Evolutionary conservation across 2,329 filamentous ascomycete genomes (phyloP).

Genomic region (Zymoseptoria pseudotritici): DNA sequence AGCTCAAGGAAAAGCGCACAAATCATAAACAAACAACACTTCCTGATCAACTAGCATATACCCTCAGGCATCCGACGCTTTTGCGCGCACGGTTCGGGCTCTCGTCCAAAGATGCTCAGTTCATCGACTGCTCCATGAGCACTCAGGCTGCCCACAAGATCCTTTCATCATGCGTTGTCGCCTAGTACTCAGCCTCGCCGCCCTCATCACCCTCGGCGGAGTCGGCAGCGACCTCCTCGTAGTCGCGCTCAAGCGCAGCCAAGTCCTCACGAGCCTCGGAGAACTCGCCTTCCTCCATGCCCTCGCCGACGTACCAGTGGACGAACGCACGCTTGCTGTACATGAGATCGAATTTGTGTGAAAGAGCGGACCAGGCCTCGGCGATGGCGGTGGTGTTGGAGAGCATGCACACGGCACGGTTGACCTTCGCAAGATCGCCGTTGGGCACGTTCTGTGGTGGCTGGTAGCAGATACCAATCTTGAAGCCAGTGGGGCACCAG

Average conservation of each 20-base stretch:
- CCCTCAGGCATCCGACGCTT: slow-evolving; percentile 7
- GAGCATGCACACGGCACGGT: slow-evolving; percentile 98
- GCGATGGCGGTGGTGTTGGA: slow-evolving; percentile 98
- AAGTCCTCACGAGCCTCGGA: slow-evolving; percentile 97
- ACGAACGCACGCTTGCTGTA: slow-evolving; percentile 99
- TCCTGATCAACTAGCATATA: slow-evolving; percentile 7
- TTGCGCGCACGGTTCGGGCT: slow-evolving; percentile 4
- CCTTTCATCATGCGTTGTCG: background rate
- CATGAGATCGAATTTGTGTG: slow-evolving; percentile 99
- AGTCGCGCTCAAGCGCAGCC: slow-evolving; percentile 94
- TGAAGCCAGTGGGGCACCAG: slow-evolving; percentile 99
- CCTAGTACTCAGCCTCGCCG: slow-evolving; percentile 85
- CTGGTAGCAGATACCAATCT: slow-evolving; percentile 99
- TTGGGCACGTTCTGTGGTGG: slow-evolving; percentile 92
- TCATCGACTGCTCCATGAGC: slow-evolving; percentile 5
- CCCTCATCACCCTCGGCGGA: slow-evolving; percentile 81
- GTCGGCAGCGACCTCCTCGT: slow-evolving; percentile 96
- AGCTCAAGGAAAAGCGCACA: slow-evolving; percentile 3
- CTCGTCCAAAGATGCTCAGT: slow-evolving; percentile 6
- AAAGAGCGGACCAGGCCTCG: slow-evolving; percentile 94
- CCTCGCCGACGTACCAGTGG: slow-evolving; percentile 99
- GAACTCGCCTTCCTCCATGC: slow-evolving; percentile 99
- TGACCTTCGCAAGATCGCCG: slow-evolving; percentile 94
- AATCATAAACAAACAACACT: slow-evolving; percentile 4
- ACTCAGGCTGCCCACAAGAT: background rate